Percentiles rank a stretch among this genome's conserved stretches.
Conservation (phyloP, 441 rosid species). For the Populus hybrid region DNA sequence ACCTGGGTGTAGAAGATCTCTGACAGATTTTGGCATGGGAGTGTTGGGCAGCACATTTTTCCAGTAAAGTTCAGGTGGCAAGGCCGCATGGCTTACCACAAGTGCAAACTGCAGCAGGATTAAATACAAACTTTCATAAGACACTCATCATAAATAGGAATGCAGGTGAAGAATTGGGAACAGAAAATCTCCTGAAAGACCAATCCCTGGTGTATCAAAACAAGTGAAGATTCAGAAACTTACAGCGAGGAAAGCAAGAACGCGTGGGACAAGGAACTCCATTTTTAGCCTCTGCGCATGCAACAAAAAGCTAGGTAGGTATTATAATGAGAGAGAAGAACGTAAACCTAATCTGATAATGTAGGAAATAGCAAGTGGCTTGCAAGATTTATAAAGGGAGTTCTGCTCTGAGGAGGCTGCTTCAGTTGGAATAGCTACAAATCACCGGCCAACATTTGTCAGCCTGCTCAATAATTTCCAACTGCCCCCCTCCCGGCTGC, state of each 20-base stretch:
- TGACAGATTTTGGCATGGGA: constrained; percentile 11
- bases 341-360: constrained; percentile 1
- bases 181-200: neutral
- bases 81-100: neutral
- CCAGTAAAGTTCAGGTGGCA: constrained; percentile 14
- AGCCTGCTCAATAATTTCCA: constrained; percentile 28
- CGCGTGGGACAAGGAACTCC: constrained; percentile 28
- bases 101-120: constrained; percentile 12
- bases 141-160: neutral
- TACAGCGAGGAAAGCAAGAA: constrained; percentile 42
- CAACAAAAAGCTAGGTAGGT: constrained; percentile 5
- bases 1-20: constrained; percentile 8
- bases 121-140: neutral
- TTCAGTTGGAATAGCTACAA: neutral
- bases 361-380: constrained; percentile 1
- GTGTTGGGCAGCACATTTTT: constrained; percentile 6
- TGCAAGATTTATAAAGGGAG: constrained; percentile 22
- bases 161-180: neutral
- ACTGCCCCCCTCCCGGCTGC: constrained; percentile 22
- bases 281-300: constrained; percentile 15
- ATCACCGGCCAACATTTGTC: neutral
- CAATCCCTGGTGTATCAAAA: neutral
- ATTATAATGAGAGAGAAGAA: neutral
- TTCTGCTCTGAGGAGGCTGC: neutral
- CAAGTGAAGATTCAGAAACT: constrained; percentile 10